Conservation (phyloP, 2,329 filamentous ascomycete species). For the Mariannaea sp. region DNA sequence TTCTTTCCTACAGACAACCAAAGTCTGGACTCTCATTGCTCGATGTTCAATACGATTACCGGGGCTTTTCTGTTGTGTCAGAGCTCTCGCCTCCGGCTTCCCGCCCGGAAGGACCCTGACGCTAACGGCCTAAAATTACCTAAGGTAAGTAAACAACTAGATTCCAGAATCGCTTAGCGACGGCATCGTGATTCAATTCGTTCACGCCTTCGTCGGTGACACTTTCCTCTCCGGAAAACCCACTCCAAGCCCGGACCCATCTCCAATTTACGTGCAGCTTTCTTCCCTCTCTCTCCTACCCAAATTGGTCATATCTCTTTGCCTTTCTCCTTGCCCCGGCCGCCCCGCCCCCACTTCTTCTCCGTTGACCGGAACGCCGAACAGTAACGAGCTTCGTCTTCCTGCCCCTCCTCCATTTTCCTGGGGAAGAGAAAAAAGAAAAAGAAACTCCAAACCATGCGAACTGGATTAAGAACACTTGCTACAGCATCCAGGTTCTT, state of each 20-base stretch:
- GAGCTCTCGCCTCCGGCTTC: not conserved
- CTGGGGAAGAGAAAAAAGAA: too few relatives aligned
- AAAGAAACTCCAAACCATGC: conserved; percentile 32
- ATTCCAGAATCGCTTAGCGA: conserved; percentile 10
- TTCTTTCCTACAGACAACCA: too few relatives aligned
- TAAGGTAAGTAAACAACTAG: too few relatives aligned
- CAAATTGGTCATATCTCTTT: not conserved
- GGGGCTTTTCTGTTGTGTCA: too few relatives aligned
- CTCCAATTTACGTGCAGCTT: conserved; percentile 3
- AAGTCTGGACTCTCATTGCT: too few relatives aligned
- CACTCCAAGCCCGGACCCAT: conserved; percentile 1
- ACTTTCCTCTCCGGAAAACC: conserved; percentile 15
- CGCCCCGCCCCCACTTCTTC: conserved; percentile 20
- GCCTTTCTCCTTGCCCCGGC: not conserved
- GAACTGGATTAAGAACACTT: conserved; percentile 22
- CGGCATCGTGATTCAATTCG: not conserved
- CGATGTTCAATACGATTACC: too few relatives aligned
- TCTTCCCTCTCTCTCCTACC: not conserved
- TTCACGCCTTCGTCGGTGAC: conserved; percentile 6
- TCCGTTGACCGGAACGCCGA: conserved; percentile 16
- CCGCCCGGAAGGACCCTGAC: not conserved
- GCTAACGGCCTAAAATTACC: too few relatives aligned
- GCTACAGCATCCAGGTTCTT: conserved; percentile 21
- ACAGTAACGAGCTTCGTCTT: too few relatives aligned
- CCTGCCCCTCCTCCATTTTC: conserved; percentile 9